Conservation (phyloP, 768 basidiomycete genomes). For the Rubroboletus satanas region DNA sequence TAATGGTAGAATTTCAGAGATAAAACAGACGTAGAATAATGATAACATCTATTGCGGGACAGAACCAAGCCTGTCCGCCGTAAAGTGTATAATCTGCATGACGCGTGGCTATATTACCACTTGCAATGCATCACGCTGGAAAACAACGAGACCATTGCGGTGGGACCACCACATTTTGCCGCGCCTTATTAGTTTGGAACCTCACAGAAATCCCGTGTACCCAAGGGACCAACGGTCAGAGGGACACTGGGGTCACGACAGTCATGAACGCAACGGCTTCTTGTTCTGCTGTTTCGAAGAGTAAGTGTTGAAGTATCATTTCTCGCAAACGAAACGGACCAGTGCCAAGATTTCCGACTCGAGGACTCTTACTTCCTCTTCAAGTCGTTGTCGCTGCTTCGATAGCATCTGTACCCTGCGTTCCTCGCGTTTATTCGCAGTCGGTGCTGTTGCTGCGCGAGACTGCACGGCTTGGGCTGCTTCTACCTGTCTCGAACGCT, state of each 20-base stretch:
- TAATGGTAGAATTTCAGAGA: not conserved
- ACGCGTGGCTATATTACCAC: not conserved
- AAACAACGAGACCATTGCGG: not conserved
- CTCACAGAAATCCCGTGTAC: not conserved
- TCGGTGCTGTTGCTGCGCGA: slow-evolving; percentile 44
- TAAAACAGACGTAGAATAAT: not conserved
- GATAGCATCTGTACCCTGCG: slow-evolving; percentile 60
- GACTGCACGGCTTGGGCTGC: slow-evolving; percentile 41
- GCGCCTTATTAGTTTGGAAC: not conserved
- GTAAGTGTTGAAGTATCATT: slow-evolving; percentile 1
- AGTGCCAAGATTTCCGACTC: slow-evolving; percentile 59
- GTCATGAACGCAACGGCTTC: slow-evolving; percentile 3
- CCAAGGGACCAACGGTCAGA: not conserved
- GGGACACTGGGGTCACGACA: not conserved
- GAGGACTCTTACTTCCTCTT: slow-evolving; percentile 55
- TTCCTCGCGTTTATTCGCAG: slow-evolving; percentile 61
- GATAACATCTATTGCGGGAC: not conserved
- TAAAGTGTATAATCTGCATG: not conserved
- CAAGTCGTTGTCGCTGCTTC: slow-evolving; percentile 65
- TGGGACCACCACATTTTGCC: not conserved
- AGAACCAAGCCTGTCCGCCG: not conserved
- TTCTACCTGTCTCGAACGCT: slow-evolving; percentile 44
- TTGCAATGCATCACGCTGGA: not conserved
- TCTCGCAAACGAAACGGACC: slow-evolving; percentile 32
- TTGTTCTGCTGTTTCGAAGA: slow-evolving; percentile 20